Conservation (phyloP, 441 rosid genomes). For the Cnidoscolus chayamansa region DNA sequence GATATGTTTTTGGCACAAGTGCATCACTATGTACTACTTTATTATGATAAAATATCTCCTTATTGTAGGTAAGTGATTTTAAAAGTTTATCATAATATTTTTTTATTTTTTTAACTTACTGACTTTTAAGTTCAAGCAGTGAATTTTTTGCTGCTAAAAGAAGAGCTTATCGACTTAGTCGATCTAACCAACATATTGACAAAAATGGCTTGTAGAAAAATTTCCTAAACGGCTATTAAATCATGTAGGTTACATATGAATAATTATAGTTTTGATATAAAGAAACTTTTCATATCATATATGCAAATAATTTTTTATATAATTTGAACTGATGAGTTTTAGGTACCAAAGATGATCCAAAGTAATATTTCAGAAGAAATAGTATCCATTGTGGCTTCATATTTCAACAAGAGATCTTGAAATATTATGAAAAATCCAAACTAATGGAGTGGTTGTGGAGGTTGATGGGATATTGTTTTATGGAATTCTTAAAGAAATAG, state of each 20-base stretch:
- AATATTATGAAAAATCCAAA: background rate
- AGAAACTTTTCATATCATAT: background rate
- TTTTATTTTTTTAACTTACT: background rate
- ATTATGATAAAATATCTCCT: background rate
- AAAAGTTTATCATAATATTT: background rate
- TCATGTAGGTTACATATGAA: background rate
- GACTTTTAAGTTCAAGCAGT: background rate
- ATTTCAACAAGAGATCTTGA: background rate
- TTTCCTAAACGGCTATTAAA: background rate
- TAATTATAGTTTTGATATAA: background rate
- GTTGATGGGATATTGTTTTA: background rate
- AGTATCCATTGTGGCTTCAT: background rate
- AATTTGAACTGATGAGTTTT: background rate
- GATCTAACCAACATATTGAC: background rate
- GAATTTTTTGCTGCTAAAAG: background rate
- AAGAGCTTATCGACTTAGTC: background rate
- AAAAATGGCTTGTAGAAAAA: background rate
- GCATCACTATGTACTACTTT: background rate
- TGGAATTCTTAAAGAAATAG: background rate
- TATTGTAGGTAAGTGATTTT: background rate
- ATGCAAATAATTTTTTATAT: background rate
- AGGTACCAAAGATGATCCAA: background rate
- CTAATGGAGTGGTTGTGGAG: background rate
- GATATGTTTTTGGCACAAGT: background rate
- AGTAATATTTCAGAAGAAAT: background rate